phyloP scores from a whole-genome alignment of 2,329 filamentous ascomycete genomes.

The Alternaria triticimaculans region DNA sequence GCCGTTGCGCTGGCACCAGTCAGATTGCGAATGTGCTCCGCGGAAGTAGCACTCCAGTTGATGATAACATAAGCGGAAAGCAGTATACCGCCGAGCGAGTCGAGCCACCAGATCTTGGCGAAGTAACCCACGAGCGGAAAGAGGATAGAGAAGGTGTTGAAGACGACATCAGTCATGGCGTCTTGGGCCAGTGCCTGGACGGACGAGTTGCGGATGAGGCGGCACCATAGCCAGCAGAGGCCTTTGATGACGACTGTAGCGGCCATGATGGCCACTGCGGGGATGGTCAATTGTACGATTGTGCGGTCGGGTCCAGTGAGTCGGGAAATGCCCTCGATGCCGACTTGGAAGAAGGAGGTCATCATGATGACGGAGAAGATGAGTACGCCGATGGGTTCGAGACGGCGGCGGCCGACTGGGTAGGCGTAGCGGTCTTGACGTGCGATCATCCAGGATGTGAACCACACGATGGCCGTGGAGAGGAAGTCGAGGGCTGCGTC shows the following conservation, averaged over 20 bases:
- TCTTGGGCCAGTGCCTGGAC: constrained; percentile 79
- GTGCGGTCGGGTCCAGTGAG: constrained; percentile 67
- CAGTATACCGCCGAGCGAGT: constrained; percentile 77
- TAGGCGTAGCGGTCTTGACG: constrained; percentile 77
- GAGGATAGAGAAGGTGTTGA: constrained; percentile 87
- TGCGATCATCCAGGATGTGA: constrained; percentile 75
- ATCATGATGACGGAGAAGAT: constrained; percentile 87
- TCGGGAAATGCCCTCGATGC: constrained; percentile 71
- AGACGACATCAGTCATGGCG: constrained; percentile 78
- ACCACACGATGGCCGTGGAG: constrained; percentile 81
- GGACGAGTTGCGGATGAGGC: constrained; percentile 82
- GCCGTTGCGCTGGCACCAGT: constrained; percentile 79
- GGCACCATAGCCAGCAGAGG: constrained; percentile 85
- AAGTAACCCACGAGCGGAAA: constrained; percentile 85
- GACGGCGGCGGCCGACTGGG: constrained; percentile 75
- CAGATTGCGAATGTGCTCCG: constrained; percentile 79
- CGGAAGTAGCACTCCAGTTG: constrained; percentile 77
- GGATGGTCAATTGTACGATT: constrained; percentile 74
- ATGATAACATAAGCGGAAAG: constrained; percentile 81
- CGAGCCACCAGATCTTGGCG: constrained; percentile 81
- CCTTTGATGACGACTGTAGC: constrained; percentile 83
- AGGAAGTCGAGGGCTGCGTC: constrained; percentile 83
- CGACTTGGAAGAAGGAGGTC: constrained; percentile 81
- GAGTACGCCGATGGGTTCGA: constrained; percentile 81
- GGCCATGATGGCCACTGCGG: constrained; percentile 81